A percentile compares a stretch with the other conserved stretches of the same genome.
phyloP scores from a whole-genome alignment of 1,284 basidiomycete genomes.

The Ceratobasidium sp. region DNA sequence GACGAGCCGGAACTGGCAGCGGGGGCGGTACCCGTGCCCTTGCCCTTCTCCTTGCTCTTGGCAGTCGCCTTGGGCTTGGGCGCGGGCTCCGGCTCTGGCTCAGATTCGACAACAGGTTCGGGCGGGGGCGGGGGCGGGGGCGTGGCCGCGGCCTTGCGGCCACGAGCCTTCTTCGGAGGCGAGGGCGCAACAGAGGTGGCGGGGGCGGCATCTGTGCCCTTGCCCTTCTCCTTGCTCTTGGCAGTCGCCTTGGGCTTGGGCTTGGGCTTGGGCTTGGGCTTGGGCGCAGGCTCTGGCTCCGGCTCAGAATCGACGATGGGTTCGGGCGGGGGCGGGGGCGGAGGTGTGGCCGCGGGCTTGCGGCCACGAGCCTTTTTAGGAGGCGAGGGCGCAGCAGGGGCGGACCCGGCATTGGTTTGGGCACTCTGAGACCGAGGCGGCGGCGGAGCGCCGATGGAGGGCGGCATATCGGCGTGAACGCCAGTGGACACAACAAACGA shows the following conservation, averaged over 20 bases:
- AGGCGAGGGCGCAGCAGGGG: background rate
- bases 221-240: background rate
- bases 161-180: background rate
- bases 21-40: no score
- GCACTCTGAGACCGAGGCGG: background rate
- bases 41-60: background rate
- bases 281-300: background rate
- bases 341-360: background rate
- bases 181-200: background rate
- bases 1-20: no score
- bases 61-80: constrained; percentile 7
- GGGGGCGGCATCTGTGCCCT: background rate
- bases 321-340: background rate
- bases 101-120: background rate
- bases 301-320: background rate
- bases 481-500: background rate
- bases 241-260: background rate
- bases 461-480: background rate
- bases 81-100: background rate
- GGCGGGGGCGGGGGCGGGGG: background rate
- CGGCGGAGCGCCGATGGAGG: background rate
- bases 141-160: background rate
- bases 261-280: background rate
- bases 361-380: background rate
- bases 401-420: background rate